phyloP scores from a whole-genome alignment of 108 stramenopile species.

The Fragilariopsis cylindrus region DNA sequence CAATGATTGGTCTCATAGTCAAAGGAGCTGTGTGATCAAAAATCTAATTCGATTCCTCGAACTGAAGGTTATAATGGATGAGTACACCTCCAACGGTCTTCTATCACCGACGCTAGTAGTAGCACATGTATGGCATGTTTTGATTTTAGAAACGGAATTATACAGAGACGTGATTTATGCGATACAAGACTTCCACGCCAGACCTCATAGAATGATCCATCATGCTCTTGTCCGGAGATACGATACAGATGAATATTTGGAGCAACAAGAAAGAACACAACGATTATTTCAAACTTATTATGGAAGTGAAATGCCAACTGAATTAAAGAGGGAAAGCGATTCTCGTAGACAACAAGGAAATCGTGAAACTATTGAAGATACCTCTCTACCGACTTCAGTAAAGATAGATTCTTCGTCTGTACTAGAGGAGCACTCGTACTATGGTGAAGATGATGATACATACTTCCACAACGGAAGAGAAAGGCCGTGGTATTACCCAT shows the following conservation, averaged over 20 bases:
- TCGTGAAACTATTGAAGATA: not conserved
- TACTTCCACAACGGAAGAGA: not conserved
- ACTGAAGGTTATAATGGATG: conserved; percentile 27
- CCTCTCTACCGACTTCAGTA: conserved; percentile 3
- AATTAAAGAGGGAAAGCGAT: not conserved
- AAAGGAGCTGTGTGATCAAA: conserved; percentile 17
- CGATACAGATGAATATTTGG: not conserved
- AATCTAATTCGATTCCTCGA: conserved; percentile 27
- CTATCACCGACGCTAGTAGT: conserved; percentile 15
- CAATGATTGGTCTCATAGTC: not conserved
- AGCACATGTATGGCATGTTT: conserved; percentile 24
- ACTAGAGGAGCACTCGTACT: not conserved
- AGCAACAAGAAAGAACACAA: conserved; percentile 20
- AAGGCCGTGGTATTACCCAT: not conserved
- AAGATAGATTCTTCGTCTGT: not conserved
- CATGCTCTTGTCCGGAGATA: conserved; percentile 1
- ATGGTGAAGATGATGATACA: not conserved
- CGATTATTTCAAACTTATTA: conserved; percentile 21
- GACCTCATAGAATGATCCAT: conserved; percentile 8
- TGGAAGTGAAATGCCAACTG: conserved; percentile 19
- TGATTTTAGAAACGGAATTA: conserved; percentile 24
- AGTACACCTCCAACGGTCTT: conserved; percentile 11
- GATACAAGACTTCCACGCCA: conserved; percentile 27
- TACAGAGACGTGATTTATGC: conserved; percentile 8
- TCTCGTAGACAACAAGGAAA: not conserved